Evolutionary conservation across 139 green algal species (phyloP), one percentile per base, ranked within the genome.

Genomic region (Chlamydomonas schloesseri): DNA sequence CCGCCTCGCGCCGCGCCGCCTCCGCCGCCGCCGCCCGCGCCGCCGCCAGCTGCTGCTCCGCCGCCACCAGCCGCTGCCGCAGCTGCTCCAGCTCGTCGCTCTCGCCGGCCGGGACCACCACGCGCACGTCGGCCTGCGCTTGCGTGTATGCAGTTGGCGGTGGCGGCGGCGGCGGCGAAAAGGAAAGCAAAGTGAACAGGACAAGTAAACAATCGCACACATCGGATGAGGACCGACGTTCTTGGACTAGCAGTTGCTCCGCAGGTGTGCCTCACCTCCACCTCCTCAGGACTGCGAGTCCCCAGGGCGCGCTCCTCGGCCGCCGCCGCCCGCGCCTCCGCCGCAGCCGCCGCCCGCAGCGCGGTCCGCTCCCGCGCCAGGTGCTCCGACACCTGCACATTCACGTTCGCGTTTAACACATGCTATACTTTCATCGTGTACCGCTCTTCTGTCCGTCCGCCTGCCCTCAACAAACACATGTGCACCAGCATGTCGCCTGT

Each of bases 311-410:
- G 42, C 42, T 50, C 47, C 77, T 33, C 2, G 26, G 29, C 29
- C 68, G 34, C 33, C 79, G 47, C 79, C 50, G 68, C 65, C 24
- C 46, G 29, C 28, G 65, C 67, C 79, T 85, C 79, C 47, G 42
- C 13, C 64, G 73, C n/a, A 20, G 47, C 79, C 46, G 29, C 20
- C 15, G 67, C 79, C 14, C 47, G 47, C 33, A 77, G 21, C 15
- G 79, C 64, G 5, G 46, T 67, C 31, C 79, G 79, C 79, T 85
- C 79, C 10, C 79, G 65, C 0, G 47, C 47, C 33, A 77, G 31
- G 31, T 77, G 79, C 47, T 68, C 79, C 47, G 79, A 70, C 18
- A 85, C 79, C 79, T 85, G 76, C 28, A n/a, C n/a, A n/a, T n/a
- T n/a, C n/a, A n/a, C n/a, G n/a, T n/a, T n/a, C n/a, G n/a, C n/a